These are phyloP conservation scores for Cyberlindnera euphorbiiphila DNA, from an alignment of 805 yeast species.

Conservation along the genomic window DNA sequence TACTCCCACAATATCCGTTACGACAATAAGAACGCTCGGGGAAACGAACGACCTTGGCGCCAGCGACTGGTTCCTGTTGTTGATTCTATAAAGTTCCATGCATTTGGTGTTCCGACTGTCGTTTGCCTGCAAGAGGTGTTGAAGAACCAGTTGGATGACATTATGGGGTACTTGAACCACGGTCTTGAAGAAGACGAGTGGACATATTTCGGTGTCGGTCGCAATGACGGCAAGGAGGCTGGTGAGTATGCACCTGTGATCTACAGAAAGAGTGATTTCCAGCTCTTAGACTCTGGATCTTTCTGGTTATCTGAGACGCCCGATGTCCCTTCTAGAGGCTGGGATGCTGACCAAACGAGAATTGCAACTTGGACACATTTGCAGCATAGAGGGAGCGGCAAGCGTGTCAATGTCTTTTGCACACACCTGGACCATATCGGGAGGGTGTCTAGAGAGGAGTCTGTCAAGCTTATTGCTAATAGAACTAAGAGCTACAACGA, in stretches of 20 bases:
- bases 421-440: slow-evolving; percentile 52
- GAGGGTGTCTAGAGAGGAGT: slow-evolving; percentile 39
- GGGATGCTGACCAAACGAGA: slow-evolving; percentile 45
- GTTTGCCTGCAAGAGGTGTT: slow-evolving; percentile 48
- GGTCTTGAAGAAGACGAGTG: slow-evolving; percentile 30
- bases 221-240: slow-evolving; percentile 45
- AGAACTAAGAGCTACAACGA: slow-evolving; percentile 31
- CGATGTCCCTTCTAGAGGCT: slow-evolving; percentile 45
- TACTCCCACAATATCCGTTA: slow-evolving; percentile 46
- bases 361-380: slow-evolving; percentile 34
- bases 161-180: slow-evolving; percentile 32
- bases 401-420: slow-evolving; percentile 34
- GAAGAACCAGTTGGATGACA: slow-evolving; percentile 42
- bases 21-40: slow-evolving; percentile 34
- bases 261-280: slow-evolving; percentile 36
- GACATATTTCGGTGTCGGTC: slow-evolving; percentile 46
- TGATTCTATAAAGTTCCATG: slow-evolving; percentile 39
- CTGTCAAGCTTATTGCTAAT: slow-evolving; percentile 41
- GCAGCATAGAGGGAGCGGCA: slow-evolving; percentile 25
- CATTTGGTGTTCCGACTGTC: slow-evolving; percentile 32
- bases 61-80: slow-evolving; percentile 37
- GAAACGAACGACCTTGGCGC: slow-evolving; percentile 44
- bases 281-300: slow-evolving; percentile 37
- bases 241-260: slow-evolving; percentile 53
- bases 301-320: slow-evolving; percentile 57